Evolutionary conservation across 2,329 filamentous ascomycete species (phyloP).

Genomic region (Trichoderma citrinoviride): DNA sequence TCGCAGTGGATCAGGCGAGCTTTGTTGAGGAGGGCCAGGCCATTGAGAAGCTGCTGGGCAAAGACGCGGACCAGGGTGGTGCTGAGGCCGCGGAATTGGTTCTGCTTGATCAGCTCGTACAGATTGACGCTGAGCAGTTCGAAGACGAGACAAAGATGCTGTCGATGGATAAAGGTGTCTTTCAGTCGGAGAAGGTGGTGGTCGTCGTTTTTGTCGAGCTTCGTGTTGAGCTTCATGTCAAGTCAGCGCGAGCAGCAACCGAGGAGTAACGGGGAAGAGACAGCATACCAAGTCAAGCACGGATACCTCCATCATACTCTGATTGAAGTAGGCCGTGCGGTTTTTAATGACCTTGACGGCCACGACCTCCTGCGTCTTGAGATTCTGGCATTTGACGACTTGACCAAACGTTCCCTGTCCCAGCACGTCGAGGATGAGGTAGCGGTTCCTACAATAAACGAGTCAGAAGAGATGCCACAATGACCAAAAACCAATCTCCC

Average conservation of each 20-base stretch:
- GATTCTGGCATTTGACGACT: constrained; percentile 97
- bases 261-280: background rate
- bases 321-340: constrained; percentile 97
- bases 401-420: constrained; percentile 98
- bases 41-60: constrained; percentile 92
- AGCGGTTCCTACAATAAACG: constrained; percentile 68
- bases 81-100: constrained; percentile 95
- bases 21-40: constrained; percentile 88
- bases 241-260: background rate
- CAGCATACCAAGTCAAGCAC: constrained; percentile 80
- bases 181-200: constrained; percentile 92
- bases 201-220: constrained; percentile 98
- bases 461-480: background rate
- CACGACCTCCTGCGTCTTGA: constrained; percentile 97
- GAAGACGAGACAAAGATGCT: constrained; percentile 95
- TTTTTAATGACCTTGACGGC: constrained; percentile 99
- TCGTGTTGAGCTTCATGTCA: constrained; percentile 73
- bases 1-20: constrained; percentile 97
- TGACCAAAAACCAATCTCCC: background rate
- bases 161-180: constrained; percentile 96
- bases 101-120: constrained; percentile 99
- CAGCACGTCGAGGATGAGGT: constrained; percentile 93
- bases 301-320: constrained; percentile 99
- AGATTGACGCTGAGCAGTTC: constrained; percentile 95
- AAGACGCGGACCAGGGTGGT: constrained; percentile 97